Evolutionary conservation across 140 eudicot species (phyloP), one percentile per base, ranked within the genome.

Genomic region (Cichorium intybus): DNA sequence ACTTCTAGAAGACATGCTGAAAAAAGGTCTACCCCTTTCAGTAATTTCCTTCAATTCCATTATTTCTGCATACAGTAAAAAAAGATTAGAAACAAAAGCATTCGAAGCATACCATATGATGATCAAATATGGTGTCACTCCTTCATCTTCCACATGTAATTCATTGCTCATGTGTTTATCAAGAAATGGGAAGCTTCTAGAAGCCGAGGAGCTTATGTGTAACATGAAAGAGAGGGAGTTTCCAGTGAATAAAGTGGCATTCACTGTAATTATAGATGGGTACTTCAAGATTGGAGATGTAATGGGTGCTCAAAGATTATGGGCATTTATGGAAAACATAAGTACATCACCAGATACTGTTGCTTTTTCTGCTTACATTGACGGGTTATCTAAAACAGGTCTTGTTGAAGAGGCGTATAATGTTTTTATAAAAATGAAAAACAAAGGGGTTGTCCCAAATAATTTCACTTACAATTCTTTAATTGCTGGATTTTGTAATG

Each of bases 401-500:
- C 79, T 66, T 39, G 71, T 93, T 37, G 85, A 81, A 21, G 94
- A 79, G 67, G 97, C 99, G n/a, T 68, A 79, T 53, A 11, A 66
- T 50, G 60, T 56, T 69, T 88, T 88, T 55, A 18, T 68, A 14
- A 73, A 83, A 73, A 93, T 88, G 99, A 76, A 69, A 55, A 75
- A 52, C 39, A 81, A 75, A 85, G 86, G 97, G 18, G 68, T 88
- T 8, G 77, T 88, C 20, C 95, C 99, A 16, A 93, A 86, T 77
- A 88, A 85, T 51, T 93, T 76, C 58, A 73, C 74, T 39, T 93
- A 93, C 79, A 93, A 93, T 75, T 88, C 99, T 55, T 77, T 93
- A 72, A 85, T 93, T 56, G 73, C 68, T 54, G 97, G 95, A 41
- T 84, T 88, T 56, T 79, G 90, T 64, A 84, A 80, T 64, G 60